Evolutionary conservation across 805 yeast species (phyloP).

Genomic region (Maudiozyma barnettii): DNA sequence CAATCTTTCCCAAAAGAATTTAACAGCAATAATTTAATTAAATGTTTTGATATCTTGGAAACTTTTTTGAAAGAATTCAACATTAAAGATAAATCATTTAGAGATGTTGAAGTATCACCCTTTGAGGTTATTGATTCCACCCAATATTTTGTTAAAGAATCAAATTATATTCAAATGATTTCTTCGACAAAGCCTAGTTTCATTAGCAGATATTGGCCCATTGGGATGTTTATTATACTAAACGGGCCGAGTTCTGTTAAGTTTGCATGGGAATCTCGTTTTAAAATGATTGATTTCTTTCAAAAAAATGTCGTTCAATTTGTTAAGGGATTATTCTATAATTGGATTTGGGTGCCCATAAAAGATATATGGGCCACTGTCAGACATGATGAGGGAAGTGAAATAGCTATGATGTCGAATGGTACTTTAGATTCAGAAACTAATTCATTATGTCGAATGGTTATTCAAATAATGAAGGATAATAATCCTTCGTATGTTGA

Average conservation of each 20-base stretch:
- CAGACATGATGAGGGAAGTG: constrained; percentile 69
- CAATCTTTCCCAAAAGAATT: background rate
- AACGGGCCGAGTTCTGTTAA: constrained; percentile 46
- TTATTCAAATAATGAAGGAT: constrained; percentile 40
- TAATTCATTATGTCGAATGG: constrained; percentile 80
- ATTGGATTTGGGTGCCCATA: constrained; percentile 79
- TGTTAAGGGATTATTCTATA: constrained; percentile 51
- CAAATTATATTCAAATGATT: background rate
- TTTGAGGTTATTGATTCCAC: constrained; percentile 6
- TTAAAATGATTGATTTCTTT: constrained; percentile 47
- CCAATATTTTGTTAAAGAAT: constrained; percentile 1
- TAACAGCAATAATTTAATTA: background rate
- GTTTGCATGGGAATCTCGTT: constrained; percentile 41
- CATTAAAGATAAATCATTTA: background rate
- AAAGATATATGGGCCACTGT: constrained; percentile 65
- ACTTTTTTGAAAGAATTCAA: background rate
- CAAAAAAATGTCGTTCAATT: constrained; percentile 55
- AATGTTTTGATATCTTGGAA: background rate
- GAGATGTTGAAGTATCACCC: background rate
- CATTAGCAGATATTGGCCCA: constrained; percentile 59
- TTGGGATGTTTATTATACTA: constrained; percentile 31
- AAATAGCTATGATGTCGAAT: constrained; percentile 69
- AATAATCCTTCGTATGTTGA: constrained; percentile 4
- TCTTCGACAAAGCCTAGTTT: constrained; percentile 31
- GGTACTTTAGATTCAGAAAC: constrained; percentile 72